phyloP scores from a whole-genome alignment of 441 rosid genomes.

The Eruca vesicaria region DNA sequence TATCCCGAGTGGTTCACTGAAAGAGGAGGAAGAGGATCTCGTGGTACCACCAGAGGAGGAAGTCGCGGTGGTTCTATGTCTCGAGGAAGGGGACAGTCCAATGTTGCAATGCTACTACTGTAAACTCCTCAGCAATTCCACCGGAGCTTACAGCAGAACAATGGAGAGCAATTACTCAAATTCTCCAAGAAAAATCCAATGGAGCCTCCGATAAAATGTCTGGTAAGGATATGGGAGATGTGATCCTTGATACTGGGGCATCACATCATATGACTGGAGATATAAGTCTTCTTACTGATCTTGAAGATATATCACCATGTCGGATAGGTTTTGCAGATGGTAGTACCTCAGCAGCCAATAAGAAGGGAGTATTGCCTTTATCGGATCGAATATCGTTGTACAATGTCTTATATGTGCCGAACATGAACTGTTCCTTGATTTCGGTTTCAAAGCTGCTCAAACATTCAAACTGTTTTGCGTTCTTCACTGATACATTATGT shows the following conservation, averaged over 20 bases:
- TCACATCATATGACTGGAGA: neutral
- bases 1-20: no score
- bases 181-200: neutral
- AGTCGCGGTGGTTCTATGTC: neutral
- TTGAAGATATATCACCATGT: neutral
- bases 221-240: neutral
- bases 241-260: neutral
- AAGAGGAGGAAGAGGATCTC: no score
- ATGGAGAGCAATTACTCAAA: neutral
- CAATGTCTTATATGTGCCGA: neutral
- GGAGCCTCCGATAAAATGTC: neutral
- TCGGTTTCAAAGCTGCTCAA: neutral
- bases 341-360: neutral
- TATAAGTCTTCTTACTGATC: neutral
- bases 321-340: neutral
- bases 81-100: neutral
- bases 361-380: neutral
- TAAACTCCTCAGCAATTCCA: neutral
- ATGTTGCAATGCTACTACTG: neutral
- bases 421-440: neutral
- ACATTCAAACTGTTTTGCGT: neutral
- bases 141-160: neutral
- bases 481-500: neutral
- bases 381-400: neutral
- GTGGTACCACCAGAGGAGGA: neutral